Base-by-base conservation (phyloP, 306 rosid genomes). In the Fragaria iinumae region DNA sequence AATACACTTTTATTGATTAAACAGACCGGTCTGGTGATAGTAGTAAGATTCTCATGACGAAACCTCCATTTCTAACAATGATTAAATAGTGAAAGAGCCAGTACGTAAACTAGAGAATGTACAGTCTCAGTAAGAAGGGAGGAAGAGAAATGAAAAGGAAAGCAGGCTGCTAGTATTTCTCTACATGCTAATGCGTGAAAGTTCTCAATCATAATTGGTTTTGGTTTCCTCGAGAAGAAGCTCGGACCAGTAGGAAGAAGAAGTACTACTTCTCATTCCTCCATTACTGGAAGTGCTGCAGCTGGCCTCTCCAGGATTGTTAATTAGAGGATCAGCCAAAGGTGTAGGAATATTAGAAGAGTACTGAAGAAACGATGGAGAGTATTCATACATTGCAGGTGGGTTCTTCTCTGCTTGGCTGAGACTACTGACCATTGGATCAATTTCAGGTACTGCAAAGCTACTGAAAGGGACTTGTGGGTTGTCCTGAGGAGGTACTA, bases 391-490 rank as follows among this genome's bases (percentile, higher is more conserved):
- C 12, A 57, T 60, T 25, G 45, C 52, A n/a, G 74, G 60, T 16
- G 76, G 79, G 76, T 81, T 76, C 77, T 81, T 76, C 17, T 85
- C 88, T 80, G 82, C 85, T 80, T 84, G 85, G 79, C 87, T 81
- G 71, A 72, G n/a, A 29, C 41, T 5, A 83, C 83, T 69, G 56
- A 34, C 44, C 27, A 77, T 41, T 52, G 25, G 59, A 25, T 62
- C 68, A 64, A 43, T 49, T 69, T 44, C 83, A 76, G 92, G 81
- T 66, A 83, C 48, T 36, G 70, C 13, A 65, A 17, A 90, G 29
- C 81, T 78, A 80, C 48, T 81, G 90, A 90, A 85, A 87, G 90
- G 80, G 93, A 90, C 89, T 83, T 85, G 91, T 79, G 93, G 90
- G 87, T 86, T 87, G n/a, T 27, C 68, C 44, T 76, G 71, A 67